A percentile compares a stretch with the other conserved stretches of the same genome.
Conservation (phyloP, 2,329 filamentous ascomycete genomes). For the Cladosporium austrohemisphaericum region DNA sequence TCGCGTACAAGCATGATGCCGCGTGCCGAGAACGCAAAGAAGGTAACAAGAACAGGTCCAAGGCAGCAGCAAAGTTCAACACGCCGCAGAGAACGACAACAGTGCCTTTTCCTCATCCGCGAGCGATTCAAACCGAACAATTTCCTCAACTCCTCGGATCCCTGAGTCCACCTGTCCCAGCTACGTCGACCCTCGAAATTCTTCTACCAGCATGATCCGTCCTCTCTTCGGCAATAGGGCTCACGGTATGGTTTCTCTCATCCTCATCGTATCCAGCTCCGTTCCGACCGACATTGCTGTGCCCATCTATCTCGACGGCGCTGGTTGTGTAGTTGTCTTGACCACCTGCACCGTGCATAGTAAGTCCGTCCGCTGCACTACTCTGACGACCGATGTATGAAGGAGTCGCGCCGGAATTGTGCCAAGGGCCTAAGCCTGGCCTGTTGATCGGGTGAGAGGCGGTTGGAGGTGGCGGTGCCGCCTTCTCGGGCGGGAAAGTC, state of each 20-base stretch:
- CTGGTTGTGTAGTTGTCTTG: not conserved
- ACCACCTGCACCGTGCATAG: conserved; percentile 43
- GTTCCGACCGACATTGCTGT: conserved; percentile 18
- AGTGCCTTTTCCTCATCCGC: no score
- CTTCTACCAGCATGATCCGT: conserved; percentile 4
- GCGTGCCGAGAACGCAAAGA: no score
- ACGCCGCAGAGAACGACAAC: no score
- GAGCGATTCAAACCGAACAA: no score
- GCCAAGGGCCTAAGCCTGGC: conserved; percentile 27
- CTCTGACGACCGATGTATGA: conserved; percentile 44
- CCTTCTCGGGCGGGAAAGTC: not conserved
- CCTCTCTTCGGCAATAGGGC: conserved; percentile 1
- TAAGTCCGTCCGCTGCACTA: conserved; percentile 41
- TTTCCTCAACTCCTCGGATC: not conserved
- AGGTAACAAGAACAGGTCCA: no score
- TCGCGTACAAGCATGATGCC: not conserved
- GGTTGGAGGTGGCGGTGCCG: not conserved
- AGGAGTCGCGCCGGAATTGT: conserved; percentile 34
- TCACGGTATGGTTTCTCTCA: not conserved
- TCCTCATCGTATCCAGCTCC: conserved; percentile 6
- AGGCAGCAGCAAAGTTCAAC: not conserved
- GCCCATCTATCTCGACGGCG: conserved; percentile 21
- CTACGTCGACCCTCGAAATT: conserved; percentile 15
- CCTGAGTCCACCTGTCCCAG: conserved; percentile 16
- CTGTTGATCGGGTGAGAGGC: conserved; percentile 17